Percentiles rank a stretch among this genome's conserved stretches.
Conservation (phyloP, 345 rosid species). For the Citrus hindsii region DNA sequence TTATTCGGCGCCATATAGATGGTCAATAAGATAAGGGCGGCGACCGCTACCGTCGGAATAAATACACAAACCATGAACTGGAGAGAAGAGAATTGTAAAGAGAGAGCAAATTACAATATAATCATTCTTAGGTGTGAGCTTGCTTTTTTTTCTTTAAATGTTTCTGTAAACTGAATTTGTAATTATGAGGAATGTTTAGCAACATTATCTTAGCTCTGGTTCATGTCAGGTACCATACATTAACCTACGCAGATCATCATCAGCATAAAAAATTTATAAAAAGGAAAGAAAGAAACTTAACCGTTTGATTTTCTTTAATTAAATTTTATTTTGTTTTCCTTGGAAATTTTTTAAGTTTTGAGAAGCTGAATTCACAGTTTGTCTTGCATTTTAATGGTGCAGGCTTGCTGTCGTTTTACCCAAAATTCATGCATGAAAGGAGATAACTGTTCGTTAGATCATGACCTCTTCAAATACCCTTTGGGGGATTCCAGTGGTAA, state of each 20-base stretch:
- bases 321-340: neutral
- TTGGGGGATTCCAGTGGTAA: conserved; percentile 7
- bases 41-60: too few relatives aligned
- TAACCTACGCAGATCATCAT: too few relatives aligned
- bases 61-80: too few relatives aligned
- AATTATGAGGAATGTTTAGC: too few relatives aligned
- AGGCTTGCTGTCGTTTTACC: conserved; percentile 90
- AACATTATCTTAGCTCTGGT: too few relatives aligned
- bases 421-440: conserved; percentile 60
- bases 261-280: too few relatives aligned
- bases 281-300: neutral
- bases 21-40: too few relatives aligned
- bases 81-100: neutral
- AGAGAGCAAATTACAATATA: too few relatives aligned
- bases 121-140: too few relatives aligned
- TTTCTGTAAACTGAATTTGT: too few relatives aligned
- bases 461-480: conserved; percentile 59
- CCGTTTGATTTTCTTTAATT: neutral
- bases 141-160: neutral
- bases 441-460: conserved; percentile 54
- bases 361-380: neutral
- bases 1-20: too few relatives aligned
- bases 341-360: neutral
- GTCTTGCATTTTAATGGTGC: conserved; percentile 28
- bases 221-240: too few relatives aligned